Evolutionary conservation across 768 basidiomycete species (phyloP).

Genomic region (Guyanaporus albipodus): DNA sequence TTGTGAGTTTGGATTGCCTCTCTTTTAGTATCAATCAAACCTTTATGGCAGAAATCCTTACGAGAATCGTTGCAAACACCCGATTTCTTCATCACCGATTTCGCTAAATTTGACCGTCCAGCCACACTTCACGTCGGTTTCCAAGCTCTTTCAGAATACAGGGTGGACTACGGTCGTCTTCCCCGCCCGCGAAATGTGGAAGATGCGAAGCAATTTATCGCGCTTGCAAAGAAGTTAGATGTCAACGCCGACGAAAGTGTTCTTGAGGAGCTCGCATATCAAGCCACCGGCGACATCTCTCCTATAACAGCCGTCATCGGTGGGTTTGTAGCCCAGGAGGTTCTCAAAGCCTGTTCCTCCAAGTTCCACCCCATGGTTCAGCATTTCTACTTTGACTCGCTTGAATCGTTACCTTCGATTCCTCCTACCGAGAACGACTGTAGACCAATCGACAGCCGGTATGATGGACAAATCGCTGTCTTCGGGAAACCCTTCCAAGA

Average conservation of each 20-base stretch:
- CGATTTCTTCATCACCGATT: constrained; percentile 92
- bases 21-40: not conserved
- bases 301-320: constrained; percentile 93
- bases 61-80: constrained; percentile 78
- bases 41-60: constrained; percentile 74
- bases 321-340: constrained; percentile 97
- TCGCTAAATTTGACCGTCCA: constrained; percentile 95
- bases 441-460: constrained; percentile 76
- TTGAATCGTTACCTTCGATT: constrained; percentile 82
- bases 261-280: constrained; percentile 81
- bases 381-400: constrained; percentile 93
- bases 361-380: constrained; percentile 98
- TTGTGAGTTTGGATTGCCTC: constrained; percentile 52
- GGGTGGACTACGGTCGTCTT: constrained; percentile 55
- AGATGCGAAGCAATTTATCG: constrained; percentile 72
- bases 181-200: constrained; percentile 79
- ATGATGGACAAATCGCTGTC: constrained; percentile 94
- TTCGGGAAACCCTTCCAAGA: constrained; percentile 92
- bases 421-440: constrained; percentile 81
- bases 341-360: constrained; percentile 92
- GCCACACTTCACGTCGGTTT: constrained; percentile 89
- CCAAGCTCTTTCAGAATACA: constrained; percentile 86
- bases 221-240: constrained; percentile 75
- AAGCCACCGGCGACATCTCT: constrained; percentile 86
- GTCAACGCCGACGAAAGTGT: constrained; percentile 76